phyloP scores from a whole-genome alignment of 805 yeast genomes.

The Nakazawaea pomicola region DNA sequence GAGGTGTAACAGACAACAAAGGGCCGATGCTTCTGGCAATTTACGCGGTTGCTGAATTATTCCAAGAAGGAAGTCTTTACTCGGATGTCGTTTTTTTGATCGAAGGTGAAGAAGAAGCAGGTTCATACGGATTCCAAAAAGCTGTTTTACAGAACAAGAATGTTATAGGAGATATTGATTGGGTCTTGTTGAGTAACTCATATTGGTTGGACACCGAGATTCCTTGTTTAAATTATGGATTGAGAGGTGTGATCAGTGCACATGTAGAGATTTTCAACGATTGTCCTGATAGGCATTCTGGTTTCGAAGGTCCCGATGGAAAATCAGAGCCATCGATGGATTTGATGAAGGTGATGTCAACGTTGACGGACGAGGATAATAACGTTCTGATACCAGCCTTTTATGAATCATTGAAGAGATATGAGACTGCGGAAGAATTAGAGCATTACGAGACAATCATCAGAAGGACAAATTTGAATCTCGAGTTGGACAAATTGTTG shows the following conservation, averaged over 20 bases:
- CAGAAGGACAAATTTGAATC: slow-evolving; percentile 25
- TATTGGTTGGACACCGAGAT: slow-evolving; percentile 88
- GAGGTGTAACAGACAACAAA: slow-evolving; percentile 93
- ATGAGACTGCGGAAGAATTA: slow-evolving; percentile 49
- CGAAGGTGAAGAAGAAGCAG: slow-evolving; percentile 96
- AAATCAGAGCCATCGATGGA: slow-evolving; percentile 94
- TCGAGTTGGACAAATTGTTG: slow-evolving; percentile 47
- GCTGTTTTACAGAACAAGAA: slow-evolving; percentile 48
- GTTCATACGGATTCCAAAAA: slow-evolving; percentile 78
- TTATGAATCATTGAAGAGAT: slow-evolving; percentile 58
- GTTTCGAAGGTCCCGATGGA: slow-evolving; percentile 96
- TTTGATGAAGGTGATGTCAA: slow-evolving; percentile 64
- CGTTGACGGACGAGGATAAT: slow-evolving; percentile 54
- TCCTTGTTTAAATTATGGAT: slow-evolving; percentile 92
- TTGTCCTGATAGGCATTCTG: slow-evolving; percentile 88
- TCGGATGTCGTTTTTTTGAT: slow-evolving; percentile 78
- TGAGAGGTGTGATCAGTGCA: slow-evolving; percentile 86
- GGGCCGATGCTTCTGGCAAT: slow-evolving; percentile 89
- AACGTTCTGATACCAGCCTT: slow-evolving; percentile 62
- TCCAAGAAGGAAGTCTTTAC: slow-evolving; percentile 42
- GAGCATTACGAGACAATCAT: slow-evolving; percentile 57
- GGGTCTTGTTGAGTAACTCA: slow-evolving; percentile 86
- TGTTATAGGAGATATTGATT: slow-evolving; percentile 72
- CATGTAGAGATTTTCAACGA: slow-evolving; percentile 67
- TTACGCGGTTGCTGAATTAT: slow-evolving; percentile 76